Evolutionary conservation across 805 yeast species (phyloP).

Genomic region (Candida hungchunana): DNA sequence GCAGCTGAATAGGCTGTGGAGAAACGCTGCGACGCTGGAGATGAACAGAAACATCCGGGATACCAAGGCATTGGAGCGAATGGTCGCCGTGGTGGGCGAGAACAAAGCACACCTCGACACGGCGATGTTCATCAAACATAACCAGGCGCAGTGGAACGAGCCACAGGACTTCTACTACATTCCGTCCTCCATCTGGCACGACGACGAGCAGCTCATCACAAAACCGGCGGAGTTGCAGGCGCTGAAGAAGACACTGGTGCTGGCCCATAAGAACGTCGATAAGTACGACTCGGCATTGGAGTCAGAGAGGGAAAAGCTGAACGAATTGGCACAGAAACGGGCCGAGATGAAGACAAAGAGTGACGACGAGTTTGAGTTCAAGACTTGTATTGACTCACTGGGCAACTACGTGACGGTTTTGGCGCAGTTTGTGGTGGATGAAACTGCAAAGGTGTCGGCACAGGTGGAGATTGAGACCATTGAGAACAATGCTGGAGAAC

Average conservation of each 20-base stretch:
- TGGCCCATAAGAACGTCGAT: slow-evolving; percentile 30
- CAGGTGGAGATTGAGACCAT: slow-evolving; percentile 92
- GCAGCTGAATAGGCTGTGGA: slow-evolving; percentile 64
- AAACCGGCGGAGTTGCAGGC: slow-evolving; percentile 46
- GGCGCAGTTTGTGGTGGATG: slow-evolving; percentile 65
- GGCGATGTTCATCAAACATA: slow-evolving; percentile 91
- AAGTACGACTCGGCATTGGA: slow-evolving; percentile 29
- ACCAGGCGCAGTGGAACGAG: slow-evolving; percentile 68
- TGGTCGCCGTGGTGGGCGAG: slow-evolving; percentile 55
- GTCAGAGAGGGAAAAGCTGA: slow-evolving; percentile 29
- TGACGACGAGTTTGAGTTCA: slow-evolving; percentile 44
- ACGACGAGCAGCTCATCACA: slow-evolving; percentile 72
- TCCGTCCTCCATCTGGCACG: slow-evolving; percentile 96
- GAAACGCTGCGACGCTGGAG: slow-evolving; percentile 58
- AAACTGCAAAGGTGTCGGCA: slow-evolving; percentile 63
- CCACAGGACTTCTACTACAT: slow-evolving; percentile 81
- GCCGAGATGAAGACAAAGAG: slow-evolving; percentile 35
- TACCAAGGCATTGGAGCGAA: slow-evolving; percentile 40
- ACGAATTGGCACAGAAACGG: slow-evolving; percentile 28
- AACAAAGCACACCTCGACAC: slow-evolving; percentile 75
- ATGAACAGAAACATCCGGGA: slow-evolving; percentile 44
- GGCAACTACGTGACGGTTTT: slow-evolving; percentile 48
- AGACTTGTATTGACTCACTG: slow-evolving; percentile 37
- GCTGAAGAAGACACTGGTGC: slow-evolving; percentile 43
- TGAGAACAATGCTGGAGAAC: slow-evolving; percentile 75